Evolutionary conservation across 2,329 filamentous ascomycete genomes (phyloP), one percentile per base, ranked within the genome.

Genomic region (Pestalotiopsis fici): DNA sequence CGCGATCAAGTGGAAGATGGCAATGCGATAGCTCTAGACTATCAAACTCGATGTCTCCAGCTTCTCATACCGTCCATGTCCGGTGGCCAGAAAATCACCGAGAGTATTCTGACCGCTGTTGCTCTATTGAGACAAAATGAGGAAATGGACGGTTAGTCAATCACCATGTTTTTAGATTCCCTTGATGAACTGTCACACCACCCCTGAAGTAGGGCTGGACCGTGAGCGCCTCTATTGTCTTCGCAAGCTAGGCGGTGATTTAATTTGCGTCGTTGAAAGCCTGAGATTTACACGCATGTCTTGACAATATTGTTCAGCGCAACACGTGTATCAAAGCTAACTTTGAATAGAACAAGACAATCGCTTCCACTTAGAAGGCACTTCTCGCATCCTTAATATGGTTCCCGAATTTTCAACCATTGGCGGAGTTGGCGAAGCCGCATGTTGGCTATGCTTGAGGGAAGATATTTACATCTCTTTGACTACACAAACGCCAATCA

Each of bases 71-170:
- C 59, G 15, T n/a, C 59, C 28, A 61, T 61, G 59, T 61, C 59
- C 2, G 59, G 59, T n/a, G 59, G 59, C 12, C 59, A 61, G 28
- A 31, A 61, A n/a, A 61, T 61, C 13, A 37, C 59, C 2, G 28
- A 61, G 28, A 61, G 28, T n/a, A 43, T 61, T 23, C 13, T 61
- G 35, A 61, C 59, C 7, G 59, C 59, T 43, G 59, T 61, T 39
- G 59, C 59, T 43, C 28, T 61, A 23, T 27, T 61, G 13, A 61
- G 59, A 61, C 59, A 61, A n/a, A 61, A 61, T 61, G 59, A 61
- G 59, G 59, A 61, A 61, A 61, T 61, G 59, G 59, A 61, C 21
- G 59, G 59, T 61, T 6, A 61, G 59, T 61, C 15, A 37, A 39
- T 2, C 35, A 11, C 3, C 21, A 1, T 13, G 15, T 61, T 21